Conservation (phyloP, 2,329 filamentous ascomycete genomes). For the Mycosphaerella sp. region DNA sequence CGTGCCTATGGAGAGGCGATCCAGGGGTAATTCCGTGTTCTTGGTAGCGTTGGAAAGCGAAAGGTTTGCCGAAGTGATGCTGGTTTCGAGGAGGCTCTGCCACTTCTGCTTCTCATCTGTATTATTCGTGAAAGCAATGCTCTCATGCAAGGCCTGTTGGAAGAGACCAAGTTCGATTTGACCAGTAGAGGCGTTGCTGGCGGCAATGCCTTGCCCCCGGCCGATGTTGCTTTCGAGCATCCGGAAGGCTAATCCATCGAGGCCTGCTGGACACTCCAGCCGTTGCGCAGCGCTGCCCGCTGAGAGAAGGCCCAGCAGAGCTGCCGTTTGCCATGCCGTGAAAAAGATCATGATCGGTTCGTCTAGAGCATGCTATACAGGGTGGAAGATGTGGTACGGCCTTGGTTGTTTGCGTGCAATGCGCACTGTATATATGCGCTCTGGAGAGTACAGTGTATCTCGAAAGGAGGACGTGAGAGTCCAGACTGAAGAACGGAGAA, state of each 20-base stretch:
- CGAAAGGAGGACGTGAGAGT: no score
- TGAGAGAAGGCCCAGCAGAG: neutral
- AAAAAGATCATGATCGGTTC: neutral
- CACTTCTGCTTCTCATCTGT: conserved; percentile 10
- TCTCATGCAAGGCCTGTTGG: conserved; percentile 30
- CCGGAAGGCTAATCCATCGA: conserved; percentile 16
- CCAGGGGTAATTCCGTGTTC: conserved; percentile 26
- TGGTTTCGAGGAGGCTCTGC: conserved; percentile 17
- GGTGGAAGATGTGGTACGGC: neutral
- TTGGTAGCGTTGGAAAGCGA: conserved; percentile 21
- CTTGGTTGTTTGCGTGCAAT: neutral
- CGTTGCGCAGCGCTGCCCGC: neutral
- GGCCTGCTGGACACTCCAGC: conserved; percentile 8
- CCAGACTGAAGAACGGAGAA: no score
- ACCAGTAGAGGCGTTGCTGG: conserved; percentile 18
- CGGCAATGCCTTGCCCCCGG: conserved; percentile 29
- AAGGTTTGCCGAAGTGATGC: conserved; percentile 20
- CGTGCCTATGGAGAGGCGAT: conserved; percentile 31
- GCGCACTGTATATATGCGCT: neutral
- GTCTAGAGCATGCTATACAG: neutral
- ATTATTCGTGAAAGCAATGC: conserved; percentile 18
- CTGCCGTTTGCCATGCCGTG: neutral
- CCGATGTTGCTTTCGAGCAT: conserved; percentile 32
- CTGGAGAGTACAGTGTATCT: no score
- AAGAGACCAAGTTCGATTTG: conserved; percentile 32